These are phyloP conservation scores for Trichoderma brevicompactum DNA, from an alignment of 2,329 filamentous ascomycete genomes.

Conservation along the genomic window DNA sequence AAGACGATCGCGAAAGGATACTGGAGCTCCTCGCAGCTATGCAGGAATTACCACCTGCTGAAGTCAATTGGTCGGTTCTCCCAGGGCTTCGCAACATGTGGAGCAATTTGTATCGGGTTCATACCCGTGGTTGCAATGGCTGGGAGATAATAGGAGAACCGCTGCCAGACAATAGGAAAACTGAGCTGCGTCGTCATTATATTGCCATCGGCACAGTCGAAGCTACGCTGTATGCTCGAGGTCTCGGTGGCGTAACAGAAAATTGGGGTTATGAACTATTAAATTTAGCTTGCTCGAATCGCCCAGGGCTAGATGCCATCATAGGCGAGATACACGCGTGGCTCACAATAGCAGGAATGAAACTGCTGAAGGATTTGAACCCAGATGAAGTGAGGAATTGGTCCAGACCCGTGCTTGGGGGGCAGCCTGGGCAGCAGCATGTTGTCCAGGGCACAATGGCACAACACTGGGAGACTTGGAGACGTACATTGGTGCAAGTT, in stretches of 20 bases:
- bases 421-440: constrained; percentile 13
- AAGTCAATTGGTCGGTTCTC: constrained; percentile 4
- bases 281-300: neutral
- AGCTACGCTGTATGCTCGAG: constrained; percentile 12
- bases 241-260: constrained; percentile 3
- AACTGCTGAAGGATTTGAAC: neutral
- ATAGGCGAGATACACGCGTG: constrained; percentile 18
- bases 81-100: constrained; percentile 9
- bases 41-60: neutral
- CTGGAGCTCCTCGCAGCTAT: constrained; percentile 4
- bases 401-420: neutral
- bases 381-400: constrained; percentile 10
- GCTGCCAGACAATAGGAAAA: neutral
- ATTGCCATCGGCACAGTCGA: neutral
- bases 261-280: constrained; percentile 11
- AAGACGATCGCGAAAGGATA: constrained; percentile 1
- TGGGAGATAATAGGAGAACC: constrained; percentile 17
- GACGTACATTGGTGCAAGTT: constrained; percentile 1
- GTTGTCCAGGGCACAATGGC: constrained; percentile 14
- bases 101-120: constrained; percentile 9
- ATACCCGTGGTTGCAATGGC: constrained; percentile 4
- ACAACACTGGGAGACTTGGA: constrained; percentile 15
- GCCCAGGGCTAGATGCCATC: constrained; percentile 7
- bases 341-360: constrained; percentile 1
- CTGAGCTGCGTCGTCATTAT: neutral